A percentile compares a stretch with the other conserved stretches of the same genome.
Evolutionary conservation across 2,329 filamentous ascomycete species (phyloP).

Genomic region (Neonectria ditissima): DNA sequence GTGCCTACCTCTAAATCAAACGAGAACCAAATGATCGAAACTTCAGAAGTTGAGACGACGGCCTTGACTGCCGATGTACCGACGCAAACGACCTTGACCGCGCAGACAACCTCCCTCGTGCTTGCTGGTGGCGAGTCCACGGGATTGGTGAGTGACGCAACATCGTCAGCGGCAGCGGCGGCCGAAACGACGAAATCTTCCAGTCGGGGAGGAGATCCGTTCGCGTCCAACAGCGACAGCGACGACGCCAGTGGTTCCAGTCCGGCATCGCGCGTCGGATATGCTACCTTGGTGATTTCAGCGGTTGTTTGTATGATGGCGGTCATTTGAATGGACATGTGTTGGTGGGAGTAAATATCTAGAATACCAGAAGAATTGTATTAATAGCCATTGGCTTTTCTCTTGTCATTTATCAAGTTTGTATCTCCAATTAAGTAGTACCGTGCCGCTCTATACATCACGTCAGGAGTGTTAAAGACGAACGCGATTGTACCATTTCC

Average conservation of each 20-base stretch:
- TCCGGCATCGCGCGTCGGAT: constrained; percentile 6
- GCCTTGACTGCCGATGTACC: constrained; percentile 1
- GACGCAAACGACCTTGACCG: constrained; percentile 8
- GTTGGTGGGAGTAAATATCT: constrained; percentile 5
- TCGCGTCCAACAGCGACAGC: constrained; percentile 10
- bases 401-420: background rate
- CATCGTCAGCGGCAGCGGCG: constrained; percentile 8
- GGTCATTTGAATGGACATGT: constrained; percentile 6
- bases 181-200: constrained; percentile 13
- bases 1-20: constrained; percentile 21
- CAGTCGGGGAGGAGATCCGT: constrained; percentile 28
- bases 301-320: constrained; percentile 10
- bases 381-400: constrained; percentile 11
- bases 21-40: constrained; percentile 35
- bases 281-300: constrained; percentile 13
- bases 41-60: constrained; percentile 11
- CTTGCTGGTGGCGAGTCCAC: constrained; percentile 11
- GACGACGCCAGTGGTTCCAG: constrained; percentile 1
- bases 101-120: constrained; percentile 19
- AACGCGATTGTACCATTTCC: background rate
- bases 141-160: background rate
- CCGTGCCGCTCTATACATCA: background rate
- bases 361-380: constrained; percentile 22
- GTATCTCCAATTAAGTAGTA: background rate
- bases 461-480: background rate